These are phyloP conservation scores for Knufia petricola DNA, from an alignment of 2,329 filamentous ascomycete genomes.

Conservation along the genomic window DNA sequence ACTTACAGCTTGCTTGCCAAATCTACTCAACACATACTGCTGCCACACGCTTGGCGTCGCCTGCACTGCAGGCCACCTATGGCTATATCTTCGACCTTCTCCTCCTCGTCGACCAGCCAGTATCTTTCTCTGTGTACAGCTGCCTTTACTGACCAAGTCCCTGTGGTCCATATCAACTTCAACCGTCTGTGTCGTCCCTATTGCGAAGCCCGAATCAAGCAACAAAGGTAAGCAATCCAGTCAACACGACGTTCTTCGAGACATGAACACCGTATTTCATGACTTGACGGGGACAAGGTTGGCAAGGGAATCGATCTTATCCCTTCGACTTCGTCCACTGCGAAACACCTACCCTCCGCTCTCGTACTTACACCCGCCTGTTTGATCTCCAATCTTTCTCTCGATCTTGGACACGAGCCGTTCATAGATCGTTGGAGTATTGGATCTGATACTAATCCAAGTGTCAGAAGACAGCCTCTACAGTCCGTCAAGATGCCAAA, in stretches of 20 bases:
- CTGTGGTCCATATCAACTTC: too few species aligned
- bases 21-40: neutral
- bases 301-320: slow-evolving; percentile 1
- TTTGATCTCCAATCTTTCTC: slow-evolving; percentile 1
- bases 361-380: neutral
- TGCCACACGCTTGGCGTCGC: neutral
- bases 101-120: neutral
- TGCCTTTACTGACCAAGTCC: too few species aligned
- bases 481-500: neutral
- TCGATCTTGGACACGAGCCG: neutral
- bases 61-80: neutral
- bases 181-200: too few species aligned
- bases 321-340: neutral
- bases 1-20: neutral
- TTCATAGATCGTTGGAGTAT: neutral
- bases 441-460: neutral
- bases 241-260: neutral
- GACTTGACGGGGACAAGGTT: neutral
- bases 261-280: neutral
- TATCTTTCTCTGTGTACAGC: neutral
- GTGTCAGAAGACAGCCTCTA: neutral
- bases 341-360: neutral
- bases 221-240: neutral
- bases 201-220: neutral
- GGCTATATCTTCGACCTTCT: neutral